Evolutionary conservation across 2,329 filamentous ascomycete species (phyloP), one percentile per base, ranked within the genome.

Genomic region (Diaporthe batatas): DNA sequence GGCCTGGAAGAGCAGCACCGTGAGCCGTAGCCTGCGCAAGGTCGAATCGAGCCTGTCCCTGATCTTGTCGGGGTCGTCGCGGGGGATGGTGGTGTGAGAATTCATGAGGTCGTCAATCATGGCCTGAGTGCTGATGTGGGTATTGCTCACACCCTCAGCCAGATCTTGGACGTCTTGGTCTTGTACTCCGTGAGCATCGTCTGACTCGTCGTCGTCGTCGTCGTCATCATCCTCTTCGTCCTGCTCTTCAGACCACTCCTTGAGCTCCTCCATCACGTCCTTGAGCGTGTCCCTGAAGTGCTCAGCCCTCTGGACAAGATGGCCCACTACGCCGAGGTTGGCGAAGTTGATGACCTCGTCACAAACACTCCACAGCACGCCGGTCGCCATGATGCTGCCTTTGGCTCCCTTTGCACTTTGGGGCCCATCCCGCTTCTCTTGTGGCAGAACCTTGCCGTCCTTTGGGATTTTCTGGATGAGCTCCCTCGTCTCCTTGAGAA

Each of bases 261-360:
- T 94, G 76, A 98, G 82, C 83, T 98, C 96, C 75, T 93, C 90
- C 76, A 97, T 89, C 0, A 94, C 93, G 83, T 98, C 96, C 77
- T 93, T 90, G 32, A 98, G 84, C 2, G 93, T 89, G 71, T 93
- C 93, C 53, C 91, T 86, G 82, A 92, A 94, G 80, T 95, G 88
- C 76, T 94, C 90, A 1, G 92, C 92, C 79, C 92, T 95, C 76
- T 88, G 86, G 0, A 93, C 87, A 59, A 96, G 87, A 72, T 95
- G 85, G 0, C 92, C 93, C 0, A 88, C 89, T 6, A 97, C 88
- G 0, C 94, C 95, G 32, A 91, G 83, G 7, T 86, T 86, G 64
- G 91, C 89, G 51, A 97, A 83, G 11, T 86, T 85, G 3, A 90
- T 83, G 21, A 97, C 80, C 10, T 89, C 87, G 82, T 98, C 95